A percentile compares a stretch with the other conserved stretches of the same genome.
Evolutionary conservation across 371 early-diverging fungal genomes (phyloP).

Genomic region (Cladochytrium tenue): DNA sequence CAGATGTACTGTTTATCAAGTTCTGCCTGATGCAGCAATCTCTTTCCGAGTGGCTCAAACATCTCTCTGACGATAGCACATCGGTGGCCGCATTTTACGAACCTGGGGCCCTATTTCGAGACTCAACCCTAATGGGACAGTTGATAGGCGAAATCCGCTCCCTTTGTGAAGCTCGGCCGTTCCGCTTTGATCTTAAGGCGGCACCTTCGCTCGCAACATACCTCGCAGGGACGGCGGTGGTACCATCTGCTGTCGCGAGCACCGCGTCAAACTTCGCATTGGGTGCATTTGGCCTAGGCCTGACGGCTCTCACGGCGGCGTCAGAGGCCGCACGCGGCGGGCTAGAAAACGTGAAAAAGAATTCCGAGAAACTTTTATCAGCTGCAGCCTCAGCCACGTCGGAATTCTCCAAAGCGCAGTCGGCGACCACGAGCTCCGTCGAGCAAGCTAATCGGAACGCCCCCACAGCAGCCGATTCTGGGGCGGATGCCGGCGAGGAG

Average conservation of each 20-base stretch:
- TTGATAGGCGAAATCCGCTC: background rate
- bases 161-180: background rate
- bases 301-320: slow-evolving; percentile 11
- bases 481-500: too few relatives aligned
- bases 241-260: background rate
- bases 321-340: slow-evolving; percentile 2
- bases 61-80: background rate
- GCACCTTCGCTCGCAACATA: background rate
- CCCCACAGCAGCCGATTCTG: too few relatives aligned
- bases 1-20: slow-evolving; percentile 10
- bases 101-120: slow-evolving; percentile 5
- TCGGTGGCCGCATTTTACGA: slow-evolving; percentile 11
- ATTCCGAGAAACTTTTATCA: background rate
- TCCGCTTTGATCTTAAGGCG: background rate
- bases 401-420: too few relatives aligned
- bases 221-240: background rate
- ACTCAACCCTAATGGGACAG: background rate
- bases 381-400: slow-evolving; percentile 9
- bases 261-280: slow-evolving; percentile 13
- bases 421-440: too few relatives aligned
- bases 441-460: too few relatives aligned
- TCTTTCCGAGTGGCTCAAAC: slow-evolving; percentile 6
- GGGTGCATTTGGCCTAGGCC: slow-evolving; percentile 19
- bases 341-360: background rate
- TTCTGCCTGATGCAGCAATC: slow-evolving; percentile 14